phyloP scores from a whole-genome alignment of 148 eudicot genomes.

The Rhododendron ferrugineum region DNA sequence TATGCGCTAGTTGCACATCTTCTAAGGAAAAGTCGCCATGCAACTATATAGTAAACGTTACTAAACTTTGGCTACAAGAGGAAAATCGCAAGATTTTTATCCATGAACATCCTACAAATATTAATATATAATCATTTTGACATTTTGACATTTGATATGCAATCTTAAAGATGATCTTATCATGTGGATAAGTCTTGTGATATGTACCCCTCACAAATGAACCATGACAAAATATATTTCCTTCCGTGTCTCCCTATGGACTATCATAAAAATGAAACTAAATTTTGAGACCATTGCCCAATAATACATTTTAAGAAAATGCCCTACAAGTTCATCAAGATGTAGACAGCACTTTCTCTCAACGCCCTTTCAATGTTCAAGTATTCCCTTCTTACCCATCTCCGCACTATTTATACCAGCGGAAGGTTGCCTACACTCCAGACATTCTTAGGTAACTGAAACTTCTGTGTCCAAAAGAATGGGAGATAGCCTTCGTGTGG shows the following conservation, averaged over 20 bases:
- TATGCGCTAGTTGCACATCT: not conserved
- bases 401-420: conserved; percentile 14
- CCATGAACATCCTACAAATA: not conserved
- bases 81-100: not conserved
- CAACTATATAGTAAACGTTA: not conserved
- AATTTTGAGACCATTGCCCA: not conserved
- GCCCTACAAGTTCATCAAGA: not conserved
- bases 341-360: not conserved
- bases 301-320: conserved; percentile 3
- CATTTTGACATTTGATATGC: not conserved
- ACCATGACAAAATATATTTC: not conserved
- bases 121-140: not conserved
- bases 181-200: not conserved
- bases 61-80: not conserved
- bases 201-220: not conserved
- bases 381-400: conserved; percentile 4
- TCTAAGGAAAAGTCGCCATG: not conserved
- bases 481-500: conserved; percentile 52
- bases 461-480: conserved; percentile 19
- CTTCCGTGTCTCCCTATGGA: not conserved
- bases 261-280: not conserved
- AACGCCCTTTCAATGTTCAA: not conserved
- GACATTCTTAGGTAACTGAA: not conserved
- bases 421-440: conserved; percentile 1
- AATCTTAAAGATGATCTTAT: not conserved